Conservation (phyloP, 768 basidiomycete genomes). For the Suillus paluster region DNA sequence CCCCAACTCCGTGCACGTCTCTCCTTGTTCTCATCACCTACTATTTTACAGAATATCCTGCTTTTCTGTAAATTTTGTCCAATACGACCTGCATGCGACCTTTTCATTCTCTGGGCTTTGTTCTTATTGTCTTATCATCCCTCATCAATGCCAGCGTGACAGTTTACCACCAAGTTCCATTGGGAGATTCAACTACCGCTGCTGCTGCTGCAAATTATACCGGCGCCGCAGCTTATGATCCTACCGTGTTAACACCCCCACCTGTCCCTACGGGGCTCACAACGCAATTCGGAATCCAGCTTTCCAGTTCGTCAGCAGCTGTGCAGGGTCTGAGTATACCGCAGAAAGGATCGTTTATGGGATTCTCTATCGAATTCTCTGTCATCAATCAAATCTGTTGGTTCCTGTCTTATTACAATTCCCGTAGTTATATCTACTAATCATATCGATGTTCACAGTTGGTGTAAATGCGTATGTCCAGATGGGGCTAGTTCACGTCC, state of each 20-base stretch:
- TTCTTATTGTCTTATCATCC: conserved; percentile 1
- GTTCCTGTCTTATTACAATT: conserved; percentile 23
- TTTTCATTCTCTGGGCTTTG: conserved; percentile 2
- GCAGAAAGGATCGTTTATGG: conserved; percentile 50
- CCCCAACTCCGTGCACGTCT: too few species aligned
- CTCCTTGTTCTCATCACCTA: background rate
- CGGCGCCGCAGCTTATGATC: conserved; percentile 38
- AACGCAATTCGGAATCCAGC: conserved; percentile 26
- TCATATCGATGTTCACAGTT: conserved; percentile 6
- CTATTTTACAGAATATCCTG: background rate
- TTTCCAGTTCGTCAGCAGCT: conserved; percentile 23
- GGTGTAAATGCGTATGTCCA: conserved; percentile 18
- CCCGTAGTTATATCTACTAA: background rate
- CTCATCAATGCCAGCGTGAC: conserved; percentile 27
- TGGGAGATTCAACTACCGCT: conserved; percentile 22
- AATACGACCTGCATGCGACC: background rate
- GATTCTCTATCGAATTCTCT: conserved; percentile 68
- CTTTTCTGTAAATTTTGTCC: background rate
- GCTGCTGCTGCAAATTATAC: conserved; percentile 30
- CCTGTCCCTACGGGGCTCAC: conserved; percentile 23
- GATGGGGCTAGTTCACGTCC: background rate
- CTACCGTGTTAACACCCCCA: conserved; percentile 35
- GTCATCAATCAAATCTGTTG: conserved; percentile 54
- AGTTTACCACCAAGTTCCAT: conserved; percentile 31
- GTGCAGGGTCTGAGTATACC: conserved; percentile 27